Base-by-base conservation (phyloP, 352 stramenopile genomes). In the Pythium brachiatum region DNA sequence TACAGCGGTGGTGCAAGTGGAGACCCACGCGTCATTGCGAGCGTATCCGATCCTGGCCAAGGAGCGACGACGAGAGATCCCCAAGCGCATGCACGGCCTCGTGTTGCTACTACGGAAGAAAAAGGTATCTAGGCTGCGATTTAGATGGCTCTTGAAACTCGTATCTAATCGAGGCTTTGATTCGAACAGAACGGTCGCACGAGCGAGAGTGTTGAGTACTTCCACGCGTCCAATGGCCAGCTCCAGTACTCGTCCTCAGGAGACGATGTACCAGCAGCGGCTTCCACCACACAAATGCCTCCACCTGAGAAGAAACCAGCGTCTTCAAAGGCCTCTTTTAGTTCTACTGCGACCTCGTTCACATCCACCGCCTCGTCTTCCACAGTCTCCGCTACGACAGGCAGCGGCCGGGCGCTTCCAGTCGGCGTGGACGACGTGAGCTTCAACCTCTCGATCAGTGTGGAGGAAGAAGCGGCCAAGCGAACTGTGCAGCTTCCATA, bases 401-500 rank as follows among this genome's bases (percentile, higher is more conserved):
- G 59, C n/a, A 60, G 13, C 15, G 59, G 55, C 25, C 60, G 64
- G 32, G 62, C 67, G 7, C 69, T 89, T 27, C 79, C 79, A 15
- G 81, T 90, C 2, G 47, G 65, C 2, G 70, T 76, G 21, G 75
- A 79, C 57, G 79, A 90, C 23, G 68, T 93, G 50, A 89, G 73
- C 56, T 93, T 93, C 68, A 88, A 87, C 32, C 62, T 93, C 20
- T 78, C 67, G 13, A 89, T 93, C 56, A 88, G 74, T 16, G 67
- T 54, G 8, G 68, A 74, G 12, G 83, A 92, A 51, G 74, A 86
- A 62, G 52, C 58, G 6, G 78, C 79, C 25, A 90, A 90, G 62
- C 76, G 68, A 27, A 70, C 78, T 58, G 83, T 92, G 20, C 60
- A 86, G 58, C 67, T 92, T 27, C 83, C 83, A 27, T 92, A 92